Evolutionary conservation across 2,329 filamentous ascomycete species (phyloP).

Genomic region (Seiridium unicorne): DNA sequence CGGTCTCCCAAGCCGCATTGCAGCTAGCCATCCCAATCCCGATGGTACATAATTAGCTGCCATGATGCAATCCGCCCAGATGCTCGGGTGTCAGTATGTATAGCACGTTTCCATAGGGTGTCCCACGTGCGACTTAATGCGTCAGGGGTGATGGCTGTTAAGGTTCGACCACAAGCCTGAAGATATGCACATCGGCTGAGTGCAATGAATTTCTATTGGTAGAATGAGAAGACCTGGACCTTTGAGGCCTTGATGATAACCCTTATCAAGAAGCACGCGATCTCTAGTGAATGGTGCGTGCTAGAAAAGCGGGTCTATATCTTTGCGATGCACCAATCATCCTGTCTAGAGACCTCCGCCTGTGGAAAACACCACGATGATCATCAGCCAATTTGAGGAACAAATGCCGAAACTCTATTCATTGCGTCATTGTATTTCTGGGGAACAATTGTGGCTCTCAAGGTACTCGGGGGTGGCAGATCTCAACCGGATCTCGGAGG

Average conservation of each 20-base stretch:
- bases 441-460: not conserved
- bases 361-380: not conserved
- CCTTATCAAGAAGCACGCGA: slow-evolving; percentile 4
- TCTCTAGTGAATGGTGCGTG: not conserved
- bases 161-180: no score
- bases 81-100: not conserved
- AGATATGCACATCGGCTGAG: no score
- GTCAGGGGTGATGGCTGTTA: no score
- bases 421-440: not conserved
- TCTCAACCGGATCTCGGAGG: no score
- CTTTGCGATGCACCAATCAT: not conserved
- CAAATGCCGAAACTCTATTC: slow-evolving; percentile 3
- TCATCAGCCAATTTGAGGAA: not conserved
- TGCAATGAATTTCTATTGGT: no score
- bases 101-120: not conserved
- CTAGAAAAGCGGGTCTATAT: slow-evolving; percentile 2
- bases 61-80: not conserved
- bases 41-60: not conserved
- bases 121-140: not conserved
- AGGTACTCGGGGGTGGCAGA: no score
- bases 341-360: not conserved
- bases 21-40: not conserved
- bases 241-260: not conserved
- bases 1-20: not conserved
- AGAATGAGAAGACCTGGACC: not conserved